Conservation (phyloP, 2,329 filamentous ascomycete genomes). For the Alternaria incomplexa region DNA sequence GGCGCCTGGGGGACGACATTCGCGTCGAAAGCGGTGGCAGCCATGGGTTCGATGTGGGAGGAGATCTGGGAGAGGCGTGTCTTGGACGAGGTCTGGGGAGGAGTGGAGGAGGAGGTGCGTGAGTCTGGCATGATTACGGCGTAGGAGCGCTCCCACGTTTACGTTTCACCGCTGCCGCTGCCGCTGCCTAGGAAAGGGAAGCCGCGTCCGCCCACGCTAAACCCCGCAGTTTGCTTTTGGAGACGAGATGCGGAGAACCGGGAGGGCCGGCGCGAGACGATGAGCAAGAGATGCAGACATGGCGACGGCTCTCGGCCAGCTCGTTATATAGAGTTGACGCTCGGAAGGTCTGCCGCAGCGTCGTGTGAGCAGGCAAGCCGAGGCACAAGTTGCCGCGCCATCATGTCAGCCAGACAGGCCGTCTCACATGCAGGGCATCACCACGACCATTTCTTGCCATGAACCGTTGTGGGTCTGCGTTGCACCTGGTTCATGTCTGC, state of each 20-base stretch:
- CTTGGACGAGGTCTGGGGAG: constrained; percentile 31
- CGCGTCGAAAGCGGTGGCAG: constrained; percentile 73
- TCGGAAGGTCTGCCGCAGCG: constrained; percentile 8
- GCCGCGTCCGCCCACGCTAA: constrained; percentile 28
- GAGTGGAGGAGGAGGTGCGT: constrained; percentile 12
- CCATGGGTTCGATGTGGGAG: constrained; percentile 71
- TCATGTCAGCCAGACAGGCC: constrained; percentile 23
- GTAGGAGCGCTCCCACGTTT: constrained; percentile 25
- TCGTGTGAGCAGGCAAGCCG: constrained; percentile 32
- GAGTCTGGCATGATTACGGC: constrained; percentile 34
- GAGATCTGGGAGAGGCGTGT: constrained; percentile 63
- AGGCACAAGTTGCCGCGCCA: constrained; percentile 25
- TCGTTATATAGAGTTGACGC: constrained; percentile 19
- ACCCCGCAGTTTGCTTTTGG: constrained; percentile 29
- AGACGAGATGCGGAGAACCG: constrained; percentile 26
- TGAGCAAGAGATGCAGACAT: constrained; percentile 8
- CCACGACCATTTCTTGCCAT: background rate
- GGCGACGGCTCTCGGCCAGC: constrained; percentile 14
- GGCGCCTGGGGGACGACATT: constrained; percentile 85
- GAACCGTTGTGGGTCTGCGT: constrained; percentile 22
- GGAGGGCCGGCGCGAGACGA: constrained; percentile 9
- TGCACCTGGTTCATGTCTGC: constrained; percentile 7
- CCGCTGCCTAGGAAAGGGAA: constrained; percentile 4
- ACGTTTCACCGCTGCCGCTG: constrained; percentile 31
- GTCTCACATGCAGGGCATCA: constrained; percentile 32